Conservation (phyloP, 176 grass and related monocot genomes). For the Musa schizocarpa region DNA sequence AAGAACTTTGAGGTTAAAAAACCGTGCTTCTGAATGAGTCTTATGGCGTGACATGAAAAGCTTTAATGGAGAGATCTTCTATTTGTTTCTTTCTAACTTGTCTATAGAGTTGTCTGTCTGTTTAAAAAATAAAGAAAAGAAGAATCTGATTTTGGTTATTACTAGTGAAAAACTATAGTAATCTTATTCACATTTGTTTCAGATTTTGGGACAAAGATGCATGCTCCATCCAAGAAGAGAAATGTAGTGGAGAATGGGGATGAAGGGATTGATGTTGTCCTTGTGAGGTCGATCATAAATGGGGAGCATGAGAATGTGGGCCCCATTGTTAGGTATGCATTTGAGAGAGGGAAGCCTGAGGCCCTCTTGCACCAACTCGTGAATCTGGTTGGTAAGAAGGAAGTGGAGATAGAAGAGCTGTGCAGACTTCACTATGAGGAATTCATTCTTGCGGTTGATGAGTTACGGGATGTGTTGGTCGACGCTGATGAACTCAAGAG, state of each 20-base stretch:
- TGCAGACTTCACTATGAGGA: constrained; percentile 86
- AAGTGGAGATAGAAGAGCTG: constrained; percentile 84
- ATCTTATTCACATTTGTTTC: not conserved
- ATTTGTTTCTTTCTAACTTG: too few relatives aligned
- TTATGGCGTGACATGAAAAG: not conserved
- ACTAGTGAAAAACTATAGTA: not conserved
- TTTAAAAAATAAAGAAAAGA: not conserved
- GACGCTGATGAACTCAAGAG: constrained; percentile 82
- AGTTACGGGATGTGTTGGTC: constrained; percentile 62
- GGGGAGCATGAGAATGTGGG: constrained; percentile 83
- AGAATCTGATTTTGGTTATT: not conserved
- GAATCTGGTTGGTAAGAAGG: constrained; percentile 78
- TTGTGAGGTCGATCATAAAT: constrained; percentile 54
- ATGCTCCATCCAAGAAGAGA: constrained; percentile 56
- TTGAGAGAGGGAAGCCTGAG: constrained; percentile 75
- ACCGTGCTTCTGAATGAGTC: not conserved
- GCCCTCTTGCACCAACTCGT: constrained; percentile 56
- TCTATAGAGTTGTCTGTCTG: too few relatives aligned
- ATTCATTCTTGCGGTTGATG: constrained; percentile 84
- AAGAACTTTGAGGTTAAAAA: not conserved
- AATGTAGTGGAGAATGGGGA: constrained; percentile 48
- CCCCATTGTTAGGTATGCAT: constrained; percentile 60
- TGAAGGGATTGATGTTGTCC: constrained; percentile 28
- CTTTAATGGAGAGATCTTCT: not conserved
- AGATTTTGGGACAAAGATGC: constrained; percentile 23